Percentiles rank a stretch among this genome's conserved stretches.
These are phyloP conservation scores for Hippophae gyantsensis DNA, from an alignment of 306 rosid genomes.

Conservation along the genomic window DNA sequence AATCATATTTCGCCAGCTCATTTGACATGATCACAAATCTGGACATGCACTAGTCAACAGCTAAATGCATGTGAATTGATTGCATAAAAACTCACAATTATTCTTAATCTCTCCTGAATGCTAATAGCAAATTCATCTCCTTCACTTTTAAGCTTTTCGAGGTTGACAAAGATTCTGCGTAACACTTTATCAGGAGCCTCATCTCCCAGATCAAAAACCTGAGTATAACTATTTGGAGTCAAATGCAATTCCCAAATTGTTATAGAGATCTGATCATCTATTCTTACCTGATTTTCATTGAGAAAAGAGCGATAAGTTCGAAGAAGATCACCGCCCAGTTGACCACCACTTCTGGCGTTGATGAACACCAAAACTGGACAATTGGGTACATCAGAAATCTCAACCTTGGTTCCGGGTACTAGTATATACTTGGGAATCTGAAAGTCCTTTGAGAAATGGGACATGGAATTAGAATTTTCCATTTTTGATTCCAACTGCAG, in stretches of 20 bases:
- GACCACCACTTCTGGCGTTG: constrained; percentile 96
- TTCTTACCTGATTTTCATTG: constrained; percentile 51
- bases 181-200: constrained; percentile 71
- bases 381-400: constrained; percentile 23
- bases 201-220: constrained; percentile 87
- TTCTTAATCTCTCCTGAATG: constrained; percentile 43
- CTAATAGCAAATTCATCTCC: constrained; percentile 48
- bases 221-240: constrained; percentile 19
- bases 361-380: constrained; percentile 77
- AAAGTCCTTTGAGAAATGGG: constrained; percentile 36
- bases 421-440: constrained; percentile 63
- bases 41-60: not conserved
- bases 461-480: constrained; percentile 27
- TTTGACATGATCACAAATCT: no score
- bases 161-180: constrained; percentile 46
- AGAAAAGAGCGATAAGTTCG: constrained; percentile 49
- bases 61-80: not conserved
- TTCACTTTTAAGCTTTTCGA: constrained; percentile 44
- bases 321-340: constrained; percentile 81
- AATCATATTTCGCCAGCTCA: no score
- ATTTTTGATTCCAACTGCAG: constrained; percentile 31
- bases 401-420: constrained; percentile 31
- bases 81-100: constrained; percentile 58
- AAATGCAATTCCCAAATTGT: not conserved
- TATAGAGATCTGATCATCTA: not conserved